Percentiles rank a stretch among this genome's conserved stretches.
Evolutionary conservation across 495 filamentous ascomycete species (phyloP).

Genomic region (Terfezia claveryi): DNA sequence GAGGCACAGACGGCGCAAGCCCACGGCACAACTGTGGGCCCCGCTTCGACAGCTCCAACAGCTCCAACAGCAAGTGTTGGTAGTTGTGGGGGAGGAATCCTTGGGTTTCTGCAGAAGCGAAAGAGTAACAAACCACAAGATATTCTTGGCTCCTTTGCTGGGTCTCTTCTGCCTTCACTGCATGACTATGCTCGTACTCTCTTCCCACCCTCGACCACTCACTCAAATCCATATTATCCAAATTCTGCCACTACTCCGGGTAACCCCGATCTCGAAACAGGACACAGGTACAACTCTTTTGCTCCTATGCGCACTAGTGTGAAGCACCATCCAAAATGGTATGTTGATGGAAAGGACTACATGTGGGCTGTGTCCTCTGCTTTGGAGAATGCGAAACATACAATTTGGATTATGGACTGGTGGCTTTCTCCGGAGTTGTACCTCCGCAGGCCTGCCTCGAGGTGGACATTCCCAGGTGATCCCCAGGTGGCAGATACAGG

Average conservation of each 20-base stretch:
- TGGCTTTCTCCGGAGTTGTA: slow-evolving; percentile 84
- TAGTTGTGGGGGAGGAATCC: neutral
- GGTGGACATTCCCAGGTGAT: neutral
- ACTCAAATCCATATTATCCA: neutral
- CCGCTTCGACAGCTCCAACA: neutral
- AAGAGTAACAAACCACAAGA: neutral
- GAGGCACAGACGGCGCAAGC: neutral
- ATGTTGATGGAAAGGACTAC: slow-evolving; percentile 80
- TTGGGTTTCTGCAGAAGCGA: neutral
- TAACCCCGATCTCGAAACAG: neutral
- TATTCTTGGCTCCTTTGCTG: slow-evolving; percentile 12
- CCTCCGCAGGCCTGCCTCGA: slow-evolving; percentile 58
- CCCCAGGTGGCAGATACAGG: slow-evolving; percentile 58
- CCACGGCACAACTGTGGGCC: neutral
- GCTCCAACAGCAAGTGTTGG: neutral
- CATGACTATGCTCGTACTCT: slow-evolving; percentile 14
- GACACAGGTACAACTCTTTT: neutral
- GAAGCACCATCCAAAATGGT: slow-evolving; percentile 41
- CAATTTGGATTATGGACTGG: slow-evolving; percentile 89
- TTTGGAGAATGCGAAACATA: slow-evolving; percentile 60
- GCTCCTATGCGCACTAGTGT: neutral
- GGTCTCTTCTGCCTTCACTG: slow-evolving; percentile 10
- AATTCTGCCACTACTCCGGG: neutral
- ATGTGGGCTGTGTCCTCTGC: slow-evolving; percentile 76
- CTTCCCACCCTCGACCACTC: slow-evolving; percentile 12